These are phyloP conservation scores for Globisporangium spiculum DNA, from an alignment of 352 stramenopile genomes.

Conservation along the genomic window DNA sequence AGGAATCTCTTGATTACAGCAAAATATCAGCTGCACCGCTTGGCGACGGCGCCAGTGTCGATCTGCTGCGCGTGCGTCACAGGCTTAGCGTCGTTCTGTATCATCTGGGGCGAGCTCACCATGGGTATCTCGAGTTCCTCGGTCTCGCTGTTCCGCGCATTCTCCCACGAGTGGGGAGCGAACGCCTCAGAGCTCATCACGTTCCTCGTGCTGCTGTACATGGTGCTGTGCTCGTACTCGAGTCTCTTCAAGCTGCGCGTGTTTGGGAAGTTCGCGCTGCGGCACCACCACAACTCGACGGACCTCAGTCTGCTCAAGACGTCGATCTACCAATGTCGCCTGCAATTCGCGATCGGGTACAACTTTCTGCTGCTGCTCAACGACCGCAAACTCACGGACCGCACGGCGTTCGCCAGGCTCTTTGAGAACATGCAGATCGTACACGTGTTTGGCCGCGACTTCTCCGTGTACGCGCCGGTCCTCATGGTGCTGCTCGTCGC, in stretches of 20 bases:
- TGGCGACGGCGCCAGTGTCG: constrained; percentile 29
- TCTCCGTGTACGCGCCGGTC: constrained; percentile 55
- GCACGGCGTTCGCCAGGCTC: constrained; percentile 55
- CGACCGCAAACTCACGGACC: constrained; percentile 29
- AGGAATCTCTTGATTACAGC: constrained; percentile 23
- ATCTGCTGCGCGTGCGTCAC: constrained; percentile 44
- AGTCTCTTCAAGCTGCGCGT: constrained; percentile 59
- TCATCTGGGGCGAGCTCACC: constrained; percentile 68
- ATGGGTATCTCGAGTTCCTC: constrained; percentile 36
- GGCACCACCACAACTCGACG: constrained; percentile 51
- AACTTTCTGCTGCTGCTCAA: constrained; percentile 65
- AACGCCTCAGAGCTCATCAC: constrained; percentile 32
- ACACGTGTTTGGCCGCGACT: constrained; percentile 39
- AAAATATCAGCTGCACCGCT: constrained; percentile 22
- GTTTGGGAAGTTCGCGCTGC: constrained; percentile 49
- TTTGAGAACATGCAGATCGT: constrained; percentile 55
- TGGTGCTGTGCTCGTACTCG: constrained; percentile 55
- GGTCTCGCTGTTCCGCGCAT: constrained; percentile 26
- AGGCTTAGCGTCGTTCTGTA: constrained; percentile 33
- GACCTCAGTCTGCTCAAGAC: constrained; percentile 60
- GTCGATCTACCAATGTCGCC: constrained; percentile 56
- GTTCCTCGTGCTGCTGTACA: constrained; percentile 51
- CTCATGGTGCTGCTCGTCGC: constrained; percentile 49
- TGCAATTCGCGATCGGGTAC: constrained; percentile 70
- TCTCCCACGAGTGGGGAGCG: background rate